phyloP scores from a whole-genome alignment of 306 rosid genomes.

The Glycine tomentella region DNA sequence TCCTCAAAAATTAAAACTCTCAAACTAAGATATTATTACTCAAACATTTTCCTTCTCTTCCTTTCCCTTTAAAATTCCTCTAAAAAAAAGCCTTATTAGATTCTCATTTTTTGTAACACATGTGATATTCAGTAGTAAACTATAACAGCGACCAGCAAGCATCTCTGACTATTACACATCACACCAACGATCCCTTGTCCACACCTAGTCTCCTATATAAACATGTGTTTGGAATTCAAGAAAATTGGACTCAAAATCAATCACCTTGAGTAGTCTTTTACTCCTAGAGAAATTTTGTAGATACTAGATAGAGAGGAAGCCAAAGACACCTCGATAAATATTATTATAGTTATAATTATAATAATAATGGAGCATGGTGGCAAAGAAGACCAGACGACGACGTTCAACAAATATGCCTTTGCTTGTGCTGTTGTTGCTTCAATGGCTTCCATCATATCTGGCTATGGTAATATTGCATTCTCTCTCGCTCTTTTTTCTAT shows the following conservation, averaged over 20 bases:
- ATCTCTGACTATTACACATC: slow-evolving; percentile 9
- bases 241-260: background rate
- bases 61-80: too few species aligned
- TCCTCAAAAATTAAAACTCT: too few species aligned
- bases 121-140: too few species aligned
- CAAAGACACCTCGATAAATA: background rate
- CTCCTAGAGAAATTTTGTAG: background rate
- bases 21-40: too few species aligned
- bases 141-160: background rate
- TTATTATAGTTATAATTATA: too few species aligned
- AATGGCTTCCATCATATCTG: slow-evolving; percentile 73
- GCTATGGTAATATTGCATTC: slow-evolving; percentile 53
- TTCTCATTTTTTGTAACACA: too few species aligned
- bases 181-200: background rate
- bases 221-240: background rate
- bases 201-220: slow-evolving; percentile 2
- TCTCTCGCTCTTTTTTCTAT: background rate
- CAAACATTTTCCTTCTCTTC: too few species aligned
- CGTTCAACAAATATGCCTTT: slow-evolving; percentile 68
- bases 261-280: background rate
- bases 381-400: background rate
- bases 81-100: too few species aligned
- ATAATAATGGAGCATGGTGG: slow-evolving; percentile 5
- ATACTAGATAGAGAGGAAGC: background rate
- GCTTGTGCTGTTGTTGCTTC: slow-evolving; percentile 76